These are phyloP conservation scores for Xerocomus spinulosus DNA, from an alignment of 768 basidiomycete genomes.

Conservation along the genomic window DNA sequence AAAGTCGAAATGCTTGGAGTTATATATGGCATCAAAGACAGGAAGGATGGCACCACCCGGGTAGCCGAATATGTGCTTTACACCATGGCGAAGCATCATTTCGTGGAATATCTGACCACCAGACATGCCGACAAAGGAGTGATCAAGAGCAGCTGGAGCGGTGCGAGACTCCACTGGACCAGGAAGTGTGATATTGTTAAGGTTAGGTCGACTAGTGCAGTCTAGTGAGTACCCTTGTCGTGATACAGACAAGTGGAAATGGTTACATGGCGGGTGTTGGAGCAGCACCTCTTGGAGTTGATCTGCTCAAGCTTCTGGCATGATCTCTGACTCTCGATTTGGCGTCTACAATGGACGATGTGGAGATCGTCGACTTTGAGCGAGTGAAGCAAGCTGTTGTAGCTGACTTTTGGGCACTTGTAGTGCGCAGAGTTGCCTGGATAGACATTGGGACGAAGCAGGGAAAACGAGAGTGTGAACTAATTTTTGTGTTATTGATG, in stretches of 20 bases:
- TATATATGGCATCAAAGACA: conserved; percentile 99
- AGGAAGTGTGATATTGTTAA: conserved; percentile 34
- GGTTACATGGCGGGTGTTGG: conserved; percentile 61
- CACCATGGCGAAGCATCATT: conserved; percentile 97
- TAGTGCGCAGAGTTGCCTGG: conserved; percentile 40
- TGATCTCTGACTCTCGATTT: conserved; percentile 78
- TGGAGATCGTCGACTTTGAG: conserved; percentile 47
- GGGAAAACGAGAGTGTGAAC: conserved; percentile 1
- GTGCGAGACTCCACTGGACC: conserved; percentile 35
- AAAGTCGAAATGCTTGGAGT: conserved; percentile 92
- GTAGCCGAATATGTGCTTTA: conserved; percentile 97
- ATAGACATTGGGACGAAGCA: conserved; percentile 38
- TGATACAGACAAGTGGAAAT: not conserved
- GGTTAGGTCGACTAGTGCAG: conserved; percentile 49
- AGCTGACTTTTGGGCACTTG: conserved; percentile 36
- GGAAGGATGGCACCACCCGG: conserved; percentile 97
- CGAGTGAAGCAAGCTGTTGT: conserved; percentile 37
- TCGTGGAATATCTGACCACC: conserved; percentile 99
- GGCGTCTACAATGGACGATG: conserved; percentile 65
- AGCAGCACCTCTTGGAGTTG: conserved; percentile 55
- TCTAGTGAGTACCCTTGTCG: conserved; percentile 36
- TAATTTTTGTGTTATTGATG: conserved; percentile 1
- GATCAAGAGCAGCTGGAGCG: conserved; percentile 56
- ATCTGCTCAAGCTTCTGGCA: conserved; percentile 69
- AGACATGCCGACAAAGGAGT: conserved; percentile 88